Base-by-base conservation (phyloP, 2,329 filamentous ascomycete species). In the Aureobasidium sp. region DNA sequence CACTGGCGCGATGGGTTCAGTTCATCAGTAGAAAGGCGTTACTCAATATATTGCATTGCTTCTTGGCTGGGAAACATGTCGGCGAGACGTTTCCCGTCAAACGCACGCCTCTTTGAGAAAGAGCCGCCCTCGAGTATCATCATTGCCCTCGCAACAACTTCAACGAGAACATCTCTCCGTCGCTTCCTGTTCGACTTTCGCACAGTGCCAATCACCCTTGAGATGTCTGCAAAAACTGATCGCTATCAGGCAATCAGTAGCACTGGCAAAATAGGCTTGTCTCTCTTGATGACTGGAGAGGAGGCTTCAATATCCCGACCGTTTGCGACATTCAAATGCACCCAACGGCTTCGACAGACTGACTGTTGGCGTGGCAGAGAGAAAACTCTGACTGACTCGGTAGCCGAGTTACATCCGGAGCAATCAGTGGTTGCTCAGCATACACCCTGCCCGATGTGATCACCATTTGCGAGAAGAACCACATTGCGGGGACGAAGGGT, bases 1-100 rank as follows among this genome's bases (percentile, higher is more conserved):
- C 53, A 44, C 11, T 45, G 27, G 27, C 40, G 40, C 33, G 3
- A 37, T 19, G 19, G 19, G 22, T n/a, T 19, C 31, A 35, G 24
- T 37, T 15, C 29, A 37, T 37, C 42, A 39, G 54, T 58, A 52
- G 17, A 52, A 60, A 52, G 57, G n/a, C 57, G 57, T 60, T 60
- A 27, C 22, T 14, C 37, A 27, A 50, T 31, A 60, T 50, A 60
- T 60, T 60, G 45, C 8, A 60, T 60, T 60, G 45, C 14, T 17
- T 33, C 29, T 42, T 60, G 56, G 56, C 47, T 35, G 27, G 37
- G 24, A n/a, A 39, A 52, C 45, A 27, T 52, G 57, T 35, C 14
- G 39, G 39, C 35, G 17, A 42, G 33, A 47, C 54, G 44, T 49
- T 49, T 49, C n/a, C 47, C 15, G 33, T 37, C 22, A 58, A 60